Percentiles rank a stretch among this genome's conserved stretches.
phyloP scores from a whole-genome alignment of 768 basidiomycete species.

The Lentinula guzmanii region DNA sequence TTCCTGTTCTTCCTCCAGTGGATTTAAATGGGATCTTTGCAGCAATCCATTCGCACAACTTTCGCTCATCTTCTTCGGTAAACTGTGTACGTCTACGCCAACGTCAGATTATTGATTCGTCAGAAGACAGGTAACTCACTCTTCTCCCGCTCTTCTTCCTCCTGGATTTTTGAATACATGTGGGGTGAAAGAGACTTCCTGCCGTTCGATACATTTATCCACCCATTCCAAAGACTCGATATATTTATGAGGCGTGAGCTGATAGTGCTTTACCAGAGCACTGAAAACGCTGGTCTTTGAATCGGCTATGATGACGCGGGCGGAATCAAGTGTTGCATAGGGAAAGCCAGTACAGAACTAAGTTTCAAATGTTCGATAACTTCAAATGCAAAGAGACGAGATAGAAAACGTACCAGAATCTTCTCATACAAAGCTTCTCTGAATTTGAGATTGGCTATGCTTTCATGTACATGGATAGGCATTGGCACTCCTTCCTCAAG shows the following conservation, averaged over 20 bases:
- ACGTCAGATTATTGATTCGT: not conserved
- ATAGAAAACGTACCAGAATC: constrained; percentile 49
- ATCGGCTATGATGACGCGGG: constrained; percentile 75
- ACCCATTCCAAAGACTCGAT: constrained; percentile 83
- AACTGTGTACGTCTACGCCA: constrained; percentile 65
- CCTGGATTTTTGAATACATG: constrained; percentile 82
- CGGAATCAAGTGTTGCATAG: constrained; percentile 60
- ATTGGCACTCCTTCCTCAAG: constrained; percentile 59
- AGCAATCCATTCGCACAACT: constrained; percentile 75
- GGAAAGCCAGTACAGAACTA: constrained; percentile 83
- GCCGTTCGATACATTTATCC: constrained; percentile 74
- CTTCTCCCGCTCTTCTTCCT: constrained; percentile 74
- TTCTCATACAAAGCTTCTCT: constrained; percentile 59
- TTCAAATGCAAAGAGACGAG: not conserved
- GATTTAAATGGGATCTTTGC: constrained; percentile 80
- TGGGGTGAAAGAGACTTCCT: constrained; percentile 61
- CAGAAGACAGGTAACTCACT: constrained; percentile 38
- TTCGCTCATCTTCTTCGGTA: constrained; percentile 69
- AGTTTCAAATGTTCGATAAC: constrained; percentile 1
- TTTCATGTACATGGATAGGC: constrained; percentile 74
- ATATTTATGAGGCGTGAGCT: constrained; percentile 64
- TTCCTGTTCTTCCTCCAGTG: constrained; percentile 76
- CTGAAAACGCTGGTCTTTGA: constrained; percentile 73
- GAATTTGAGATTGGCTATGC: constrained; percentile 75
- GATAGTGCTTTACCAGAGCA: constrained; percentile 66